Base-by-base conservation (phyloP, 805 yeast species). In the Starmera caribaea region DNA sequence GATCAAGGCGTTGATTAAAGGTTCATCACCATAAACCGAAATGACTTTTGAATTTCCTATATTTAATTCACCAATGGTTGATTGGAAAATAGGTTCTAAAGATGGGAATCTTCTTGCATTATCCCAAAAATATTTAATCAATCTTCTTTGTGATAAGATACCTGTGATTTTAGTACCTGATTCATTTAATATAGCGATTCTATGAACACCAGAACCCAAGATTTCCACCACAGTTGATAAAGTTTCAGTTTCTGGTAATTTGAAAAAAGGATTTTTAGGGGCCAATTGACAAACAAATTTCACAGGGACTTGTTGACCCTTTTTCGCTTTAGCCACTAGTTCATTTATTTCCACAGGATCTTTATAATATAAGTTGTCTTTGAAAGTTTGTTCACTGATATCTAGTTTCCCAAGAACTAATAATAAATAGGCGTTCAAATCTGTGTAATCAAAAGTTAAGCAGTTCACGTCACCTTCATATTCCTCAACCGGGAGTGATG, bases 191-290 rank as follows among this genome's bases (percentile, higher is more conserved):
- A 89, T 84, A 10, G 97, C 96, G 16, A 90, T 76, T 55, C 98
- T 72, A 63, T 92, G 98, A 3, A 89, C 96, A 16, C 98, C 98
- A 32, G 84, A 76, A n/a, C 97, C 97, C 45, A 90, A 67, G 11
- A 84, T 78, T 58, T 87, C 94, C 50, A 85, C 83, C 3, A 86
- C 96, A 5, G 76, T 71, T 33, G 80, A 69, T 38, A 90, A 65
- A 16, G 79, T 74, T 41, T 81, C 88, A 14, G 68, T 55, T 50
- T 85, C 88, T 34, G 77, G 73, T 42, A 92, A 66, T 54, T 85
- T 83, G 45, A 83, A 72, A 54, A 89, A 87, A 3, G 95, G 95
- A 53, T 87, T 90, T 56, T 89, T 89, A 28, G 87, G 88, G 16
- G 90, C 81, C 45, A 92, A 64, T 50, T 78, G 79, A 37, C 88